Conservation (phyloP, 1,284 basidiomycete species). For the Caloboletus inedulis region DNA sequence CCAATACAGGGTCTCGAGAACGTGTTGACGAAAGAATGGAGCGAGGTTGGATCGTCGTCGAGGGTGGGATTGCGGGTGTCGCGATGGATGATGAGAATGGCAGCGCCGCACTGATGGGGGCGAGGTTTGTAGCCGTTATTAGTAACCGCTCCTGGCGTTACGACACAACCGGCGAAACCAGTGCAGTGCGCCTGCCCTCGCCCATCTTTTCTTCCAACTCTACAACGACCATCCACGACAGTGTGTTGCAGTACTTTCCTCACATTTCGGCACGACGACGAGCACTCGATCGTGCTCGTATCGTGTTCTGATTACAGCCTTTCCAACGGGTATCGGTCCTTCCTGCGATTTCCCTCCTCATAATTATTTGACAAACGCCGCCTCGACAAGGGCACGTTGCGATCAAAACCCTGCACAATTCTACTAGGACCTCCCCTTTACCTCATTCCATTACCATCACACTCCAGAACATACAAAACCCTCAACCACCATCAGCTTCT, state of each 20-base stretch:
- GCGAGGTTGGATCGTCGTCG: conserved; percentile 10
- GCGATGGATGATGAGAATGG: conserved; percentile 9
- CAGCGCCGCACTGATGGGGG: conserved; percentile 27
- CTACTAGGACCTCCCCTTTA: conserved; percentile 53
- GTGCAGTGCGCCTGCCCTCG: conserved; percentile 31
- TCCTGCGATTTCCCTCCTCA: conserved; percentile 16
- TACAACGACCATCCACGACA: conserved; percentile 17
- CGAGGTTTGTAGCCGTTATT: conserved; percentile 24
- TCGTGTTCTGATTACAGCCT: conserved; percentile 22
- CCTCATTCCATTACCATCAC: conserved; percentile 53
- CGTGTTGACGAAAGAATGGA: neutral
- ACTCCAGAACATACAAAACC: conserved; percentile 36
- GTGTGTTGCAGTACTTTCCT: conserved; percentile 5
- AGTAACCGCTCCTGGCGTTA: conserved; percentile 32
- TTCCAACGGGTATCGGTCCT: conserved; percentile 18
- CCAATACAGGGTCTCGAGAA: conserved; percentile 1
- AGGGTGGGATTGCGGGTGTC: neutral
- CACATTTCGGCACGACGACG: conserved; percentile 13
- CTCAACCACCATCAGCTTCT: conserved; percentile 37
- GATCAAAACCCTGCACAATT: conserved; percentile 58
- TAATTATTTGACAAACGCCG: conserved; percentile 42
- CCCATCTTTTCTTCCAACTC: conserved; percentile 20
- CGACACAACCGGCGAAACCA: conserved; percentile 34
- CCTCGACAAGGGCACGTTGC: conserved; percentile 68
- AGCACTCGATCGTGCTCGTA: conserved; percentile 23